phyloP scores from a whole-genome alignment of 139 green algal species.

The Chlorella sp. region DNA sequence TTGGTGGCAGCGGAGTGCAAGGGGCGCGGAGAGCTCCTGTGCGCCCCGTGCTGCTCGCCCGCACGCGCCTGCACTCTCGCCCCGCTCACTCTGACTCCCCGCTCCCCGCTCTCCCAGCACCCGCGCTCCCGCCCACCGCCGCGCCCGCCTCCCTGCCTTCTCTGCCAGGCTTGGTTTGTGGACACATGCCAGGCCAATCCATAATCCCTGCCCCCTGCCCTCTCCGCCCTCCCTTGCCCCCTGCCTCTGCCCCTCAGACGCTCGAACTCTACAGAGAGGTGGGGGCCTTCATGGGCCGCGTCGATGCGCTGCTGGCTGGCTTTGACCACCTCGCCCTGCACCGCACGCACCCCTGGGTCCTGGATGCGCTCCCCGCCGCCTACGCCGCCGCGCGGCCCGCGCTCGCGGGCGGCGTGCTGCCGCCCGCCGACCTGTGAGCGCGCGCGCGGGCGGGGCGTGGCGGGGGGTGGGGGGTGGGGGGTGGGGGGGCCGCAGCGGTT shows the following conservation, averaged over 20 bases:
- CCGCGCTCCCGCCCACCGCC: too few relatives aligned
- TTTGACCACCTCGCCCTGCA: background rate
- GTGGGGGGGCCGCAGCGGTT: too few relatives aligned
- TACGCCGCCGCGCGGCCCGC: background rate
- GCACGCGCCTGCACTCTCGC: background rate
- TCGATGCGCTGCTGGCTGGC: background rate
- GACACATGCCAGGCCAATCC: too few relatives aligned
- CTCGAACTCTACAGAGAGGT: slow-evolving; percentile 4
- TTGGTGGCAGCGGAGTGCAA: background rate
- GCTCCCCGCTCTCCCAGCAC: too few relatives aligned
- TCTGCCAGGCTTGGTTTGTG: too few relatives aligned
- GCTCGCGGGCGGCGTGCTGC: background rate
- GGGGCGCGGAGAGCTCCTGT: background rate
- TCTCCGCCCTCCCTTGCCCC: background rate
- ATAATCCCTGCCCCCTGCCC: too few relatives aligned
- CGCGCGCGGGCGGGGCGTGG: too few relatives aligned
- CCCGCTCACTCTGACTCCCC: background rate
- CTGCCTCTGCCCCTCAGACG: background rate
- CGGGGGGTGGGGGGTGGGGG: background rate
- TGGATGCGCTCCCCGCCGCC: background rate
- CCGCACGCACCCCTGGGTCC: slow-evolving; percentile 1
- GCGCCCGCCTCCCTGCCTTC: too few relatives aligned
- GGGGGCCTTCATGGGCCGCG: background rate
- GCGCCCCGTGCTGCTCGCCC: too few relatives aligned
- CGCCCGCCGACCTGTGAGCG: slow-evolving; percentile 12